Evolutionary conservation across 768 basidiomycete genomes (phyloP).

Genomic region (Suillus tomentosus): DNA sequence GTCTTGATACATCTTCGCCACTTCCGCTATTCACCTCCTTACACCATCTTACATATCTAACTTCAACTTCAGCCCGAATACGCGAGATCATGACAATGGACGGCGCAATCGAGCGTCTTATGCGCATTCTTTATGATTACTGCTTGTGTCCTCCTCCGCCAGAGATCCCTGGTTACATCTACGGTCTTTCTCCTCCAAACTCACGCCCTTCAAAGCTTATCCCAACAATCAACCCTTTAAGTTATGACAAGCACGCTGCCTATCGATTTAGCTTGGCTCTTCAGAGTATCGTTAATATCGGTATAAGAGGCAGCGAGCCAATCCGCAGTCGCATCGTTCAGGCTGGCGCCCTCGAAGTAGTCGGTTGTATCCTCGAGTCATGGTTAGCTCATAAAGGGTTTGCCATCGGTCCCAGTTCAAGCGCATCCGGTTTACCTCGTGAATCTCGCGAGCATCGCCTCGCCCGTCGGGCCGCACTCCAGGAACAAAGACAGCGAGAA

Average conservation of each 20-base stretch:
- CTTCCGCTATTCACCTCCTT: constrained; percentile 89
- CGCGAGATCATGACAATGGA: constrained; percentile 98
- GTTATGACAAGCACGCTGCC: constrained; percentile 81
- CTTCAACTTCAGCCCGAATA: constrained; percentile 95
- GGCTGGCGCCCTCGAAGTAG: constrained; percentile 90
- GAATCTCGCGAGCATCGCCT: constrained; percentile 76
- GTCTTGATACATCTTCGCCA: constrained; percentile 56
- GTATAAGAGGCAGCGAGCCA: constrained; percentile 90
- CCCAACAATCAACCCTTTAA: constrained; percentile 65
- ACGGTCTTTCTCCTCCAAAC: constrained; percentile 73
- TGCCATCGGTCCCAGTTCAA: constrained; percentile 77
- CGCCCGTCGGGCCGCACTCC: constrained; percentile 57
- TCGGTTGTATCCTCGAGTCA: constrained; percentile 90
- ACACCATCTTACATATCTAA: constrained; percentile 94
- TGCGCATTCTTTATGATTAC: constrained; percentile 88
- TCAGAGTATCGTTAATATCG: constrained; percentile 96
- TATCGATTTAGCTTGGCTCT: constrained; percentile 92
- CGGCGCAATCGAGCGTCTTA: constrained; percentile 94
- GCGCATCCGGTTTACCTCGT: constrained; percentile 71
- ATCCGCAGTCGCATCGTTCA: constrained; percentile 92
- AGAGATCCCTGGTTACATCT: constrained; percentile 73
- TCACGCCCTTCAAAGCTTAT: constrained; percentile 53
- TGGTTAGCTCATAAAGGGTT: constrained; percentile 91
- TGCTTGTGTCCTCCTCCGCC: constrained; percentile 82
- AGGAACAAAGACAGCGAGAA: constrained; percentile 60